Evolutionary conservation across 768 basidiomycete species (phyloP).

Genomic region (Lactarius akahatsu): DNA sequence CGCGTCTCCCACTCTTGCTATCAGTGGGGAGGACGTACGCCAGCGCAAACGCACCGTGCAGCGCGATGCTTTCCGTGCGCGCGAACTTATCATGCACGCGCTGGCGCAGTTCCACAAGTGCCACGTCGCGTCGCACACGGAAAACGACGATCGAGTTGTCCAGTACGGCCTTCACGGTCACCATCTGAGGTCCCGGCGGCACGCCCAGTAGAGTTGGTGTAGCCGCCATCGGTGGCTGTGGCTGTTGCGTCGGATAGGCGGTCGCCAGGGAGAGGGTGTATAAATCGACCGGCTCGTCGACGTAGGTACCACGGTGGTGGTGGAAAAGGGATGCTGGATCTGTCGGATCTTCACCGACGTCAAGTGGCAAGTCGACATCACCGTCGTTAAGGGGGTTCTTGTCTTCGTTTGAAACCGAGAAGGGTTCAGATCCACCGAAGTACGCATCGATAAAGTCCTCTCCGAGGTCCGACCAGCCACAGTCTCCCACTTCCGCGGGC

Average conservation of each 20-base stretch:
- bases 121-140: slow-evolving; percentile 47
- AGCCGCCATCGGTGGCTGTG: slow-evolving; percentile 25
- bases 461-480: slow-evolving; percentile 32
- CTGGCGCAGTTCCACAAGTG: slow-evolving; percentile 54
- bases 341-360: slow-evolving; percentile 3
- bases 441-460: slow-evolving; percentile 44
- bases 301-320: background rate
- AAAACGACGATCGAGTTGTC: slow-evolving; percentile 63
- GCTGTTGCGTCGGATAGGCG: background rate
- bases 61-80: slow-evolving; percentile 54
- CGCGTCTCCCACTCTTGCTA: slow-evolving; percentile 13
- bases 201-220: slow-evolving; percentile 11
- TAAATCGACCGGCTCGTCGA: background rate
- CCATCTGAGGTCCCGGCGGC: slow-evolving; percentile 27
- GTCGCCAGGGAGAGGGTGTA: background rate
- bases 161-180: slow-evolving; percentile 65
- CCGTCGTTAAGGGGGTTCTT: background rate
- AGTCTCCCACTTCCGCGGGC: slow-evolving; percentile 27
- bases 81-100: slow-evolving; percentile 66
- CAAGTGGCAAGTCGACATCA: background rate
- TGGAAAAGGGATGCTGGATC: background rate
- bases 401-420: slow-evolving; percentile 3
- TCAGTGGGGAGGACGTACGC: slow-evolving; percentile 49
- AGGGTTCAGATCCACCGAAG: slow-evolving; percentile 38
- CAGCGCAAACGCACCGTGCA: slow-evolving; percentile 55